Evolutionary conservation across 2,329 filamentous ascomycete genomes (phyloP).

Genomic region (Clonostachys chloroleuca): DNA sequence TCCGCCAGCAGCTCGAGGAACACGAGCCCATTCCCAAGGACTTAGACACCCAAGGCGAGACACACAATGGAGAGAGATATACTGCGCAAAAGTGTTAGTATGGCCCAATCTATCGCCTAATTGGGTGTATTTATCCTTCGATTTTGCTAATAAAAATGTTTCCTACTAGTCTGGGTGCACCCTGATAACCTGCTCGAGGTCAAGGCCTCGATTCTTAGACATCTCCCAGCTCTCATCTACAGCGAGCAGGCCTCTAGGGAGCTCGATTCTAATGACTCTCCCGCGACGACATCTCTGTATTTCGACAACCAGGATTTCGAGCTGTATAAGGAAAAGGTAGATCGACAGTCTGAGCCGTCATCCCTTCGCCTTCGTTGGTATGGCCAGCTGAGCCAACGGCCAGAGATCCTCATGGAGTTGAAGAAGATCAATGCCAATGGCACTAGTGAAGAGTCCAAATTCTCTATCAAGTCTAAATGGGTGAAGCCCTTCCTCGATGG

Average conservation of each 20-base stretch:
- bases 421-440: conserved; percentile 79
- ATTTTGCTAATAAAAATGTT: conserved; percentile 17
- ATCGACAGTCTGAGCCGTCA: conserved; percentile 67
- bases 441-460: conserved; percentile 72
- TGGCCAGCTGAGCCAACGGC: conserved; percentile 72
- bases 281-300: conserved; percentile 91
- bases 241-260: conserved; percentile 83
- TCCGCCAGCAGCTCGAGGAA: conserved; percentile 76
- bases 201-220: conserved; percentile 90
- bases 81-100: conserved; percentile 81
- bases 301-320: conserved; percentile 87
- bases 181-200: conserved; percentile 93
- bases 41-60: conserved; percentile 48
- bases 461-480: conserved; percentile 92
- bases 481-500: conserved; percentile 81
- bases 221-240: conserved; percentile 87
- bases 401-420: conserved; percentile 83
- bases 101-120: background rate
- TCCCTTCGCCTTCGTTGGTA: conserved; percentile 91
- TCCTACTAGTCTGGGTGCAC: conserved; percentile 78
- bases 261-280: conserved; percentile 76
- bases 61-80: conserved; percentile 67
- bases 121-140: background rate
- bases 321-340: conserved; percentile 82
- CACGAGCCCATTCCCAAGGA: conserved; percentile 35